phyloP scores from a whole-genome alignment of 192 early-diverging fungal species.

The Neocallimastix lanati region DNA sequence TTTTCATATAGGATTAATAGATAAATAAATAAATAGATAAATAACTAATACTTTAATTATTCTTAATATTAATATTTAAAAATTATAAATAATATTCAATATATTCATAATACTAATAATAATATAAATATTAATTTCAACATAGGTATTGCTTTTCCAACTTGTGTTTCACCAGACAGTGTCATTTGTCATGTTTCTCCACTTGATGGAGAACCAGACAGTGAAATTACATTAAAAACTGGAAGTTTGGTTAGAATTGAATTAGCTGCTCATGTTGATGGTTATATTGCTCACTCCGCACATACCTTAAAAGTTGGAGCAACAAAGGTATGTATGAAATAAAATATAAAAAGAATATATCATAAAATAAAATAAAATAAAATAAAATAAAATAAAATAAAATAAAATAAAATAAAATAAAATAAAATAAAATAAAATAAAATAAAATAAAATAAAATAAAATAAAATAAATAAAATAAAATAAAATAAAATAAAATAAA shows the following conservation, averaged over 20 bases:
- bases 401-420: too few relatives aligned
- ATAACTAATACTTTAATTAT: too few relatives aligned
- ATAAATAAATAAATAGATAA: too few relatives aligned
- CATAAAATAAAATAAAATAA: too few relatives aligned
- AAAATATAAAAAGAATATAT: too few relatives aligned
- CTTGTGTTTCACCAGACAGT: slow-evolving; percentile 67
- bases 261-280: slow-evolving; percentile 83
- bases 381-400: too few relatives aligned
- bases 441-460: too few relatives aligned
- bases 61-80: too few relatives aligned
- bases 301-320: slow-evolving; percentile 75
- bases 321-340: slow-evolving; percentile 9
- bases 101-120: neutral
- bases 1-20: too few relatives aligned
- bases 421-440: too few relatives aligned
- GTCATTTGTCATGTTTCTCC: slow-evolving; percentile 71
- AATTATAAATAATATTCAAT: neutral
- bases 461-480: too few relatives aligned
- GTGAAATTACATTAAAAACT: slow-evolving; percentile 36
- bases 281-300: slow-evolving; percentile 60
- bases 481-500: too few relatives aligned
- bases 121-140: neutral
- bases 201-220: slow-evolving; percentile 49
- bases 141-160: slow-evolving; percentile 63
- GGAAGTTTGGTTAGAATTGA: slow-evolving; percentile 86